phyloP scores from a whole-genome alignment of 345 rosid genomes.

The Jatropha curcas region DNA sequence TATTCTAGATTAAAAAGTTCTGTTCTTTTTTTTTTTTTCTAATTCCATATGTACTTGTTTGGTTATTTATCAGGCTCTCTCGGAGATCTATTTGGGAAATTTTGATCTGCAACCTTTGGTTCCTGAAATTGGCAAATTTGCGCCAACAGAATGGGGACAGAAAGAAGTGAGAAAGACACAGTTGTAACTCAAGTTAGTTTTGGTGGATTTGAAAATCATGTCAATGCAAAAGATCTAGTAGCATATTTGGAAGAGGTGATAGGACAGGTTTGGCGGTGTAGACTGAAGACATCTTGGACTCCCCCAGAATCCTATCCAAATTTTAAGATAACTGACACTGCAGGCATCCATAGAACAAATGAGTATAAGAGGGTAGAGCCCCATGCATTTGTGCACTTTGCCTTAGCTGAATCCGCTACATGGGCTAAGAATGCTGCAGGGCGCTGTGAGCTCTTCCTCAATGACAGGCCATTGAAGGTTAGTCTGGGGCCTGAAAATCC shows the following conservation, averaged over 20 bases:
- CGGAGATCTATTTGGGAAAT: background rate
- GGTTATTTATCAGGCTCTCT: background rate
- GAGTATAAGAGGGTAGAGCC: constrained; percentile 65
- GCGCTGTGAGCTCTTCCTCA: constrained; percentile 43
- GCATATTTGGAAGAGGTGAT: constrained; percentile 54
- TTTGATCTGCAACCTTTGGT: background rate
- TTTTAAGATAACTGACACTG: constrained; percentile 38
- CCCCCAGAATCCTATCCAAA: constrained; percentile 79
- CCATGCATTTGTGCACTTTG: constrained; percentile 90
- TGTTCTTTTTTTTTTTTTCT: too few species aligned
- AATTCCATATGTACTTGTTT: background rate
- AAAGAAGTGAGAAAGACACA: constrained; percentile 30
- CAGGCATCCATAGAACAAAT: constrained; percentile 30
- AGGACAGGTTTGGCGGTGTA: constrained; percentile 73
- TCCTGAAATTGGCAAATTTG: background rate
- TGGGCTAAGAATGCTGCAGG: constrained; percentile 54
- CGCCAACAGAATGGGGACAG: constrained; percentile 21
- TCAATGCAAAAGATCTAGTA: constrained; percentile 59
- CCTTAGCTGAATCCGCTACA: constrained; percentile 41
- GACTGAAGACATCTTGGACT: constrained; percentile 85
- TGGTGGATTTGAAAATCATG: constrained; percentile 64
- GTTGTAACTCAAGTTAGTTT: constrained; percentile 74
- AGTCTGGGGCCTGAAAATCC: constrained; percentile 78
- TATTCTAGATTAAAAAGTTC: too few species aligned
- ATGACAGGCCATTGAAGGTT: constrained; percentile 51